These are phyloP conservation scores for Yamadazyma olivae DNA, from an alignment of 805 yeast genomes.

Conservation along the genomic window DNA sequence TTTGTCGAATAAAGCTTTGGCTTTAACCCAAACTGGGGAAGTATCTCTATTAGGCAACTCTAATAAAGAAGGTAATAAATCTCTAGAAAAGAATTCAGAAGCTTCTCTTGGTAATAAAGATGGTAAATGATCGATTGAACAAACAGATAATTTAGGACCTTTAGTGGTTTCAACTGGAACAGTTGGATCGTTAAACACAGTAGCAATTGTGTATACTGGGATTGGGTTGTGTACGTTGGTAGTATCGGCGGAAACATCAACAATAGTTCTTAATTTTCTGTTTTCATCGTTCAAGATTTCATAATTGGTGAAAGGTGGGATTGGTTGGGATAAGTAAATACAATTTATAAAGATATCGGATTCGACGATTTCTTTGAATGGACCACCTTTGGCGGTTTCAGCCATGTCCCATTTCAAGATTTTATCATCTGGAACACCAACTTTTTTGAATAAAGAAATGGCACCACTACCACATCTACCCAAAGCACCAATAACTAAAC, in stretches of 20 bases:
- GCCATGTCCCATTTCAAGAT: constrained; percentile 94
- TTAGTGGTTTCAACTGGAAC: constrained; percentile 72
- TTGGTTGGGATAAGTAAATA: constrained; percentile 89
- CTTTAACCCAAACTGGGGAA: constrained; percentile 90
- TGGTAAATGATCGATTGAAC: constrained; percentile 96
- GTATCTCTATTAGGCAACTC: constrained; percentile 77
- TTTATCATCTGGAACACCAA: constrained; percentile 84
- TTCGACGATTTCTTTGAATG: constrained; percentile 85
- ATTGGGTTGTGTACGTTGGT: constrained; percentile 98
- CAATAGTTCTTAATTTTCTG: constrained; percentile 87
- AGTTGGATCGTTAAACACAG: constrained; percentile 89
- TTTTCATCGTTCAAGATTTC: constrained; percentile 60
- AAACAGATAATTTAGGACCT: constrained; percentile 87
- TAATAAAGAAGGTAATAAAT: constrained; percentile 84
- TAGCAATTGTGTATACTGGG: constrained; percentile 88
- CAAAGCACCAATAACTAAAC: constrained; percentile 90
- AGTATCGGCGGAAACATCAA: constrained; percentile 98
- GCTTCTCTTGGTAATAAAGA: constrained; percentile 95
- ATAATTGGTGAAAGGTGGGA: constrained; percentile 82
- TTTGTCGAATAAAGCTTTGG: constrained; percentile 76
- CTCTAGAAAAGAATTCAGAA: constrained; percentile 84
- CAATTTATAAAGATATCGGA: constrained; percentile 94
- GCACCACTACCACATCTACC: constrained; percentile 99
- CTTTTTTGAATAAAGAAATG: constrained; percentile 71
- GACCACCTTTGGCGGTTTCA: constrained; percentile 97